Base-by-base conservation (phyloP, 345 rosid genomes). In the Moricandia arvensis region DNA sequence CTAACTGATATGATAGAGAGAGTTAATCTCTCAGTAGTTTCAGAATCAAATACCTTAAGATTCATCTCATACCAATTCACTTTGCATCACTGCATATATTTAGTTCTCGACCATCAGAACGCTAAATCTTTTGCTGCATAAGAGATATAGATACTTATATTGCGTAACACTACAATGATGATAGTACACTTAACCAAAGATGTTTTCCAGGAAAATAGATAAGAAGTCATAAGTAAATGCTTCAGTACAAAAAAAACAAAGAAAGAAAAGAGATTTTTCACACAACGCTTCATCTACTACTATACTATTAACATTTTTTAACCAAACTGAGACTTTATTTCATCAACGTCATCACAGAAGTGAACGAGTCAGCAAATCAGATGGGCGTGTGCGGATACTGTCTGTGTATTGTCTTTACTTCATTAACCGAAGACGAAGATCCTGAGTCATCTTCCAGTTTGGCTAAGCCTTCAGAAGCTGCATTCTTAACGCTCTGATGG, bases 401-500 rank as follows among this genome's bases (percentile, higher is more conserved):
- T 87, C 75, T 90, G 95, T 2, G 98, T 89, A 75, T 85, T 90
- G 67, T 93, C 98, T 47, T 68, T 73, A 51, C 81, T 79, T 73
- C 81, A n/a, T 68, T 61, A 24, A 10, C 74, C 24, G 81, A 79
- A 43, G 81, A 77, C 8, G 80, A 83, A 7, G 85, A 83, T 0
- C 85, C 85, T 7, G 88, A 86, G 45, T 83, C 88, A 21, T 86
- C 90, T 0, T n/a, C 73, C 29, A 17, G 68, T 77, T 53, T 77
- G 83, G 83, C 83, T 84, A 65, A 78, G 74, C 66, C 90, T 60
- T 88, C 97, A 0, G 72, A 74, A 6, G 84, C 89, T 79, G 86
- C 97, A 93, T 88, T 87, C 80, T 87, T 84, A n/a, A 90, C 80
- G 76, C 88, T n/a, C 33, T 90, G 90, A n/a, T 0, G 93, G 93